These are phyloP conservation scores for Aspergillus vadensis DNA, from an alignment of 2,329 filamentous ascomycete genomes.

Conservation along the genomic window DNA sequence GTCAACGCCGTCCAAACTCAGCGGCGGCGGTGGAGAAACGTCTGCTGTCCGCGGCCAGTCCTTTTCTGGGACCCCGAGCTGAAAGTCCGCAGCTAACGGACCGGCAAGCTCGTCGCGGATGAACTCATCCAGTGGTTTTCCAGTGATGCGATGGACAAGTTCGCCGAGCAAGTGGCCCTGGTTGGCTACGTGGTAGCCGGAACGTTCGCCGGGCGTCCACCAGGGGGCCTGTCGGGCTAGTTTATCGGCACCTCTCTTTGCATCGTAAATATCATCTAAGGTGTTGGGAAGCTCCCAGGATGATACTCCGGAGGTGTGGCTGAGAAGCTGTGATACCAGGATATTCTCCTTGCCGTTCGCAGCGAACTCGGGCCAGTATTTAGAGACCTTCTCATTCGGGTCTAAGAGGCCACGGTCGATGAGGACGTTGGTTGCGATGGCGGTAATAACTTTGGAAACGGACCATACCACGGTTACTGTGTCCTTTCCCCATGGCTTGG, in stretches of 20 bases:
- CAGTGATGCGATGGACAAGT: constrained; percentile 45
- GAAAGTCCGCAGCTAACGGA: constrained; percentile 51
- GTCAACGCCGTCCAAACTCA: constrained; percentile 19
- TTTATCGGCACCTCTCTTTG: constrained; percentile 30
- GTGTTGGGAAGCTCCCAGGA: constrained; percentile 39
- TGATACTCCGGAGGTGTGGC: constrained; percentile 42
- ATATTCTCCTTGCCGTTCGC: constrained; percentile 46
- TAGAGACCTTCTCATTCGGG: constrained; percentile 40
- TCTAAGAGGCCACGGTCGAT: constrained; percentile 44
- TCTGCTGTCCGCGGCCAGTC: constrained; percentile 47
- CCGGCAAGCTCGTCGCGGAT: constrained; percentile 46
- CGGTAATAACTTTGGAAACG: constrained; percentile 42
- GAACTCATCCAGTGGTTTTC: constrained; percentile 49
- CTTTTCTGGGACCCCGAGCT: constrained; percentile 46
- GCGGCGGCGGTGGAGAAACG: constrained; percentile 32
- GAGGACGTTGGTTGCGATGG: constrained; percentile 43
- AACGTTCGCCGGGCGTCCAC: constrained; percentile 49
- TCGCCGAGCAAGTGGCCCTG: constrained; percentile 50
- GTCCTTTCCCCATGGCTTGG: constrained; percentile 41
- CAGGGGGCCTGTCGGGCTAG: constrained; percentile 47
- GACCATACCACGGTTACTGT: constrained; percentile 49
- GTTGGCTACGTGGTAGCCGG: constrained; percentile 46
- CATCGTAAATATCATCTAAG: constrained; percentile 38
- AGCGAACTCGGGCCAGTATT: constrained; percentile 53
- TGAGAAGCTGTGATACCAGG: constrained; percentile 45